Conservation (phyloP, 108 stramenopile genomes). For the Nitzschia putrida region DNA sequence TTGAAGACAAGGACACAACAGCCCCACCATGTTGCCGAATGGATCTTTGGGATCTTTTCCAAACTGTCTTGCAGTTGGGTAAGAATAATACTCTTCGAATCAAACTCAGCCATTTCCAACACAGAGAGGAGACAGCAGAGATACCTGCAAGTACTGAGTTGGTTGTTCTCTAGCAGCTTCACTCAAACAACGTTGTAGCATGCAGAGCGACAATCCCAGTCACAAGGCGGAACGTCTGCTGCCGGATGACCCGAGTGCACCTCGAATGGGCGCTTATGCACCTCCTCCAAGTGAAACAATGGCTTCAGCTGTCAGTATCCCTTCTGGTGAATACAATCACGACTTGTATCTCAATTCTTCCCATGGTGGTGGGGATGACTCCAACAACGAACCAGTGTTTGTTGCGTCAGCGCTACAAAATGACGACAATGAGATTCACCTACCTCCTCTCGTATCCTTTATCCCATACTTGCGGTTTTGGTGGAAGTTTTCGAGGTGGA, state of each 20-base stretch:
- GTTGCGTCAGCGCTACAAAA: not conserved
- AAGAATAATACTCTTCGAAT: too few relatives aligned
- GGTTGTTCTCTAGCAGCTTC: too few relatives aligned
- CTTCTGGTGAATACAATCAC: not conserved
- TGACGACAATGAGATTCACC: constrained; percentile 5
- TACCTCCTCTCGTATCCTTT: constrained; percentile 16
- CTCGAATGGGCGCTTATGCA: constrained; percentile 22
- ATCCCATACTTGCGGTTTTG: constrained; percentile 5
- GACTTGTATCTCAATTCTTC: constrained; percentile 15
- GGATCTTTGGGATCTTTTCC: too few relatives aligned
- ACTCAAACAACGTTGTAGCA: not conserved
- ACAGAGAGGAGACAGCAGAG: too few relatives aligned
- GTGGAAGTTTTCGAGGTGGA: constrained; percentile 11
- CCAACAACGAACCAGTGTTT: not conserved
- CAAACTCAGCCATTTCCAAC: too few relatives aligned
- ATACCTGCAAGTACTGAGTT: too few relatives aligned
- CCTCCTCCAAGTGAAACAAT: not conserved
- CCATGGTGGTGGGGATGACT: not conserved
- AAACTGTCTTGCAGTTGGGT: too few relatives aligned
- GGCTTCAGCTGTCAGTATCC: not conserved
- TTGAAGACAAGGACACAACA: too few relatives aligned
- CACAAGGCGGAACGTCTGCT: constrained; percentile 7
- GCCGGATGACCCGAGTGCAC: constrained; percentile 6
- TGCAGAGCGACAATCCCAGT: constrained; percentile 2
- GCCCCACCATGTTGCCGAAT: too few relatives aligned